Conservation (phyloP, 2,329 filamentous ascomycete genomes). For the Sporothrix schenckii region DNA sequence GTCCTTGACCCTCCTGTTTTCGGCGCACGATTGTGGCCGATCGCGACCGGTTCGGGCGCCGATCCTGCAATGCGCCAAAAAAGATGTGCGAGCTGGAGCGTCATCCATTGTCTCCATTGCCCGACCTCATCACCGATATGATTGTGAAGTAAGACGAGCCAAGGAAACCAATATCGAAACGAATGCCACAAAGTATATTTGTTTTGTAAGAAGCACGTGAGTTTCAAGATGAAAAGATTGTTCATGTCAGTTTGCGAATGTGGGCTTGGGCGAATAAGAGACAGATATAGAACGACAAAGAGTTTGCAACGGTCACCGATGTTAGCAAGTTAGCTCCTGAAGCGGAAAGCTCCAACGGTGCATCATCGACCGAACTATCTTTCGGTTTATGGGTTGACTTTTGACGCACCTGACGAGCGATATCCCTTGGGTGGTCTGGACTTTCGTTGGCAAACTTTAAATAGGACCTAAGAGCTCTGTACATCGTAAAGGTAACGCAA, state of each 20-base stretch:
- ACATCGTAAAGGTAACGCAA: neutral
- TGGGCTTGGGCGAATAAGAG: neutral
- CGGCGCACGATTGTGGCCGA: constrained; percentile 7
- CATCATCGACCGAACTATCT: constrained; percentile 10
- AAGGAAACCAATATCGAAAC: neutral
- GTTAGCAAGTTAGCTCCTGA: neutral
- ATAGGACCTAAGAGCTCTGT: neutral
- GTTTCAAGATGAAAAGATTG: neutral
- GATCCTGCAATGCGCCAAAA: constrained; percentile 4
- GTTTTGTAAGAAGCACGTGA: too few species aligned
- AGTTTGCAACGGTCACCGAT: neutral
- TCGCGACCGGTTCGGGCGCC: constrained; percentile 11
- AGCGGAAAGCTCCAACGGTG: constrained; percentile 4
- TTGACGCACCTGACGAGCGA: neutral
- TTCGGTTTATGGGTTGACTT: neutral
- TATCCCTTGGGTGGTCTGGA: neutral
- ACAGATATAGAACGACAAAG: neutral
- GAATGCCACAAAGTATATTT: neutral
- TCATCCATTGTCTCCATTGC: neutral
- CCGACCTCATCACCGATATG: constrained; percentile 5
- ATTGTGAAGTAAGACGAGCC: neutral
- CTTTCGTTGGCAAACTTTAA: neutral
- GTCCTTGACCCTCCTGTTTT: neutral
- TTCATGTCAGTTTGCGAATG: neutral
- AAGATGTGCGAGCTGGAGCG: neutral